Evolutionary conservation across 768 basidiomycete species (phyloP).

Genomic region (Albatrellus ellisii): DNA sequence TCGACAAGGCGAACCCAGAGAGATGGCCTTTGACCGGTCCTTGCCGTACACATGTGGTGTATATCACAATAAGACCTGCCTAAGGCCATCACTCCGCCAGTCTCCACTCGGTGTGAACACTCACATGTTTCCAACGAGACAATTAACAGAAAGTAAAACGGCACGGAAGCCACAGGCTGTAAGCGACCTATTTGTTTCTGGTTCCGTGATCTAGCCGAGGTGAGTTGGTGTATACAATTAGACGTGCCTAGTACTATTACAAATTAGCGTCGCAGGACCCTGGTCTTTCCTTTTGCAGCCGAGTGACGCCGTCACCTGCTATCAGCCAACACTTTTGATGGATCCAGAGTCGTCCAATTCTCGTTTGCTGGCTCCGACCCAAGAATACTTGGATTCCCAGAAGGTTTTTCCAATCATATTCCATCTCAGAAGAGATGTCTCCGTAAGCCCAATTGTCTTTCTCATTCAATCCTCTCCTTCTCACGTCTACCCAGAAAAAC

Average conservation of each 20-base stretch:
- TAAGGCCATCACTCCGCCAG: neutral
- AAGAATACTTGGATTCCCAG: conserved; percentile 44
- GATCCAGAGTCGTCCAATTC: conserved; percentile 20
- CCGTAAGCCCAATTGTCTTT: conserved; percentile 29
- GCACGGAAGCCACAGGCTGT: neutral
- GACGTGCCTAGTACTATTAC: too few relatives aligned
- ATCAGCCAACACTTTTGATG: conserved; percentile 15
- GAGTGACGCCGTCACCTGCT: neutral
- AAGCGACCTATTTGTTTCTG: conserved; percentile 2
- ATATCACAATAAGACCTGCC: conserved; percentile 6
- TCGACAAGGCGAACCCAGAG: conserved; percentile 8
- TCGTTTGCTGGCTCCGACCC: conserved; percentile 38
- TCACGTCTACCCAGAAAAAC: conserved; percentile 14
- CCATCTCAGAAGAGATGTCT: conserved; percentile 54
- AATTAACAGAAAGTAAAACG: conserved; percentile 5
- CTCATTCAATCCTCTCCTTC: neutral
- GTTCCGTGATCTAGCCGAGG: too few relatives aligned
- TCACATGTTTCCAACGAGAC: neutral
- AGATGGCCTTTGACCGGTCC: conserved; percentile 4
- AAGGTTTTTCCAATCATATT: conserved; percentile 77
- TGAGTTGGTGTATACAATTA: too few relatives aligned
- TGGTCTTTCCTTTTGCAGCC: too few relatives aligned
- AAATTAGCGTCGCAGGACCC: too few relatives aligned
- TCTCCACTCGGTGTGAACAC: neutral
- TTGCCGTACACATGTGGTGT: conserved; percentile 5